These are phyloP conservation scores for Immersiporthe knoxdaviesiana DNA, from an alignment of 2,329 filamentous ascomycete genomes.

Conservation along the genomic window DNA sequence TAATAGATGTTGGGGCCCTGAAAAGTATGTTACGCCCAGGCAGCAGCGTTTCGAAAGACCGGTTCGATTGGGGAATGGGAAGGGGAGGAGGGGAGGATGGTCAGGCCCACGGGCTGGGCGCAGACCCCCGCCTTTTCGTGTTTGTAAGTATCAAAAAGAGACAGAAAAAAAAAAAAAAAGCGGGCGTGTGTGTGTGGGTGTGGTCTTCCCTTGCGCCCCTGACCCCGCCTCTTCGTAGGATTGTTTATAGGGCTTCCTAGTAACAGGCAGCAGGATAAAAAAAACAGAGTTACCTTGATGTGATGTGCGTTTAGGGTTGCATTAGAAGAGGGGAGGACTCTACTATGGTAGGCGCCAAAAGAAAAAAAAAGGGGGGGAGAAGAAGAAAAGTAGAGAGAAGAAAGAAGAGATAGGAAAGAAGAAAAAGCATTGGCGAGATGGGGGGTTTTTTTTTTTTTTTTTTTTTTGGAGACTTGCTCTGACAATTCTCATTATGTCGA, in stretches of 20 bases:
- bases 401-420: neutral
- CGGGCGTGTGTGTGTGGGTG: too few species aligned
- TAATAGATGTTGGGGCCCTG: neutral
- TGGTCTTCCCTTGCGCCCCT: neutral
- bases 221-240: too few species aligned
- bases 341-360: neutral
- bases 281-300: neutral
- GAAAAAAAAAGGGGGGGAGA: neutral
- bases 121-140: neutral
- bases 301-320: neutral
- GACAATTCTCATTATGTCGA: neutral
- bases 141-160: neutral
- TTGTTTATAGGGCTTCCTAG: neutral
- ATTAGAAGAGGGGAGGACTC: neutral
- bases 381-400: neutral
- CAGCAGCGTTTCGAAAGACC: neutral
- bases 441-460: too few species aligned
- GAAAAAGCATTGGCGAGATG: neutral
- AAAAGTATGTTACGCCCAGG: neutral
- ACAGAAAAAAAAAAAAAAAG: neutral
- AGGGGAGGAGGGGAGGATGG: neutral
- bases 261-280: constrained; percentile 2
- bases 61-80: neutral
- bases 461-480: neutral
- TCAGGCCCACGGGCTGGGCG: neutral